Base-by-base conservation (phyloP, 257 asterid genomes). In the Capsicum chinense region DNA sequence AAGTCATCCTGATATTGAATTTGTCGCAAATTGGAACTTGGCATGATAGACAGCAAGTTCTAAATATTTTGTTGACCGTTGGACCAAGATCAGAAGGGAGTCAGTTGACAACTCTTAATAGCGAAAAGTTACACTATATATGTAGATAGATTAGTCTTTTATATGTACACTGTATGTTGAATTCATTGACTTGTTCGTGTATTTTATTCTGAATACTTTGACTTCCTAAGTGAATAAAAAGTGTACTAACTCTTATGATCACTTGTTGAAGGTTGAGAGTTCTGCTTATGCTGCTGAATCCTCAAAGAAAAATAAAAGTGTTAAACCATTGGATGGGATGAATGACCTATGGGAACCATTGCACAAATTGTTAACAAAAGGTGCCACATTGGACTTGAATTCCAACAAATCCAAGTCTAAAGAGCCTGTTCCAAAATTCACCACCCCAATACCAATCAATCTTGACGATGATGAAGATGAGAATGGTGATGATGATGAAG, bases 271-370 rank as follows among this genome's bases (percentile, higher is more conserved):
- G 81, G 26, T 50, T 56, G 47, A 76, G 63, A 76, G 21, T 13
- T 7, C 2, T 68, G 21, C 19, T 12, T 69, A 13, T 80, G 84
- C 0, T 8, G 21, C 2, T 2, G 84, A 86, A 50, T 15, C 71
- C 14, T 21, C 83, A 14, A 9, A 35, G 5, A 79, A 56, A 12
- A 13, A 5, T 15, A 15, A 58, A 69, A 73, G 67, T 21, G 6
- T 14, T 3, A 19, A 68, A 58, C 79, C 73, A 2, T 17, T 47
- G 33, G 69, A 57, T 13, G 80, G 47, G 3, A 80, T 80, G 83
- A 39, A 39, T 71, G 73, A 62, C 59, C 16, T 71, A 12, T 60
- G 15, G 56, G 83, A 71, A 71, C 83, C 83, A 21, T 10, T 80
- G 39, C 70, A 80, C 76, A 19, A 42, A 11, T 64, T 67, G 62